Conservation (phyloP, 2,329 filamentous ascomycete species). For the Exophiala viscosa region DNA sequence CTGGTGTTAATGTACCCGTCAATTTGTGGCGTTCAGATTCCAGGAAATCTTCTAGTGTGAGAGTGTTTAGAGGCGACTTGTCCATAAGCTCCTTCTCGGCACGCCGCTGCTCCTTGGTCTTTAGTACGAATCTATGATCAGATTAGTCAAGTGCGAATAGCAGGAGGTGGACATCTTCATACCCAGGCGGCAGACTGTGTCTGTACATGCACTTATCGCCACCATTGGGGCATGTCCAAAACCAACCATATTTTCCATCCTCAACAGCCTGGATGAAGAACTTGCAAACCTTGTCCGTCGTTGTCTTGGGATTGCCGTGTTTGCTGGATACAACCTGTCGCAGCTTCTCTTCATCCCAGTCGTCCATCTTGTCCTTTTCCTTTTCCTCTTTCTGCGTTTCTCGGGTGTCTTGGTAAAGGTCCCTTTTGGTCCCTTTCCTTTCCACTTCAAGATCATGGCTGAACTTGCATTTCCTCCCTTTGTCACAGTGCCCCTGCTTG, state of each 20-base stretch:
- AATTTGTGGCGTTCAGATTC: slow-evolving; percentile 96
- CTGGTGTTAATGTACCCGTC: slow-evolving; percentile 84
- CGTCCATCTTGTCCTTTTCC: slow-evolving; percentile 83
- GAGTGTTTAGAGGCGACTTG: slow-evolving; percentile 88
- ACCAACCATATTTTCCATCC: slow-evolving; percentile 98
- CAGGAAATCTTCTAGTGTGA: slow-evolving; percentile 95
- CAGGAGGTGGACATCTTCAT: slow-evolving; percentile 41
- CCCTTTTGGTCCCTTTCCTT: slow-evolving; percentile 87
- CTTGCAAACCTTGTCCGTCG: slow-evolving; percentile 99
- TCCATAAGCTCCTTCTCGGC: slow-evolving; percentile 94
- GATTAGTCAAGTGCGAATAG: slow-evolving; percentile 6
- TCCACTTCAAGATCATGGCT: slow-evolving; percentile 85
- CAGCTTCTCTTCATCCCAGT: slow-evolving; percentile 97
- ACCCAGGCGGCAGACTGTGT: slow-evolving; percentile 92
- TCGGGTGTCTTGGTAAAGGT: slow-evolving; percentile 81
- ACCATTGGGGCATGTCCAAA: slow-evolving; percentile 96
- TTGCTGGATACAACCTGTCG: slow-evolving; percentile 87
- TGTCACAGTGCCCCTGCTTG: slow-evolving; percentile 96
- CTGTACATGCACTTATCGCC: slow-evolving; percentile 98
- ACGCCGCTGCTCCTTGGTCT: slow-evolving; percentile 94
- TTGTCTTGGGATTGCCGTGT: slow-evolving; percentile 92
- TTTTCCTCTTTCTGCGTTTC: slow-evolving; percentile 67
- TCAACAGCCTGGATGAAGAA: slow-evolving; percentile 96
- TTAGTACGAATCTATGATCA: slow-evolving; percentile 74
- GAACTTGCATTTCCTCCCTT: slow-evolving; percentile 98